Base-by-base conservation (phyloP, 345 rosid species). In the Erucastrum elatum region DNA sequence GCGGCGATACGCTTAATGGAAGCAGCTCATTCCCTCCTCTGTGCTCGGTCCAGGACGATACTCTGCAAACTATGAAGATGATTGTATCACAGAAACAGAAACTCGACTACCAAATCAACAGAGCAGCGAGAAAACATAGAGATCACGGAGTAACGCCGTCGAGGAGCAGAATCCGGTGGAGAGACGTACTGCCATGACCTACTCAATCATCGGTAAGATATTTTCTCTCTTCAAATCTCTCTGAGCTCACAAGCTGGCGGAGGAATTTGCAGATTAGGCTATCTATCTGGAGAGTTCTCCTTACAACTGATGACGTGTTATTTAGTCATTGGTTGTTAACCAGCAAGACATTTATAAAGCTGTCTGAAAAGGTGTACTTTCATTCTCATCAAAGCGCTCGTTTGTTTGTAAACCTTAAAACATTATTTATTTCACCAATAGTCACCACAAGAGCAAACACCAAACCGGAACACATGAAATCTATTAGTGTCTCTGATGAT, bases 401-500 rank as follows among this genome's bases (percentile, higher is more conserved):
- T 74, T 80, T 64, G 79, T 74, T 80, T 64, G 39, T 21, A 41
- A 44, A 4, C 62, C 13, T 2, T 1, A 6, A 12, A 34, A 60
- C 25, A 15, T 62, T 39, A 41, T 9, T 3, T 41, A 27, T 35
- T 55, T 88, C 86, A 88, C 91, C 94, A 90, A 66, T 85, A 90
- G 75, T 88, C 94, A 15, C 88, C 89, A 77, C 97, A 91, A 8
- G 92, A 88, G 82, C 97, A 90, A 65, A 80, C 76, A 27, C 92
- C 94, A 69, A 75, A 71, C 2, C 72, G 61, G 75, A 91, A 91
- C 83, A 84, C 91, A 77, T 91, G 91, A 82, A 91, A 90, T 26
- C 89, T 81, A 61, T 86, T 84, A 17, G 91, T 84, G 71, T 90
- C 94, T 75, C 97, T 85, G 39, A 90, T 81, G 66, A 80, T 70